phyloP scores from a whole-genome alignment of 768 basidiomycete genomes.

The Coprinellus micaceus region DNA sequence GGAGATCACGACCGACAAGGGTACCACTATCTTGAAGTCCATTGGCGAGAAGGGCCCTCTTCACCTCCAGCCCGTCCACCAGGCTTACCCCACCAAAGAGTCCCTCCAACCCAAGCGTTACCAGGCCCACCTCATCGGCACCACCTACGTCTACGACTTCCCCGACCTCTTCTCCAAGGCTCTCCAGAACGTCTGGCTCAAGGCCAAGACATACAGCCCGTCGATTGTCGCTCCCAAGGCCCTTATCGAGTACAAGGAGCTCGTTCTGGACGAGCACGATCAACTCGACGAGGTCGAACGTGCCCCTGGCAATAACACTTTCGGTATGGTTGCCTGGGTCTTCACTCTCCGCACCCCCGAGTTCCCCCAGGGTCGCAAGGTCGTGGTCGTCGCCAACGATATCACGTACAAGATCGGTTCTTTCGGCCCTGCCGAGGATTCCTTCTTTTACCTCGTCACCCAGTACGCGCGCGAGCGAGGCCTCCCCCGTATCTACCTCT shows the following conservation, averaged over 20 bases:
- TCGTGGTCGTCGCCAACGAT: constrained; percentile 93
- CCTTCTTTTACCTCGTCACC: constrained; percentile 93
- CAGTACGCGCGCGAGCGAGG: constrained; percentile 88
- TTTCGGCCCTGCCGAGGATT: constrained; percentile 93
- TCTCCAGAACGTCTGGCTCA: constrained; percentile 87
- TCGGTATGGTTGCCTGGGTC: constrained; percentile 98
- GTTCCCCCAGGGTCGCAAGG: constrained; percentile 81
- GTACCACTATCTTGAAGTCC: constrained; percentile 92
- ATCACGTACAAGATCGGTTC: constrained; percentile 99
- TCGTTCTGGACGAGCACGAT: constrained; percentile 92
- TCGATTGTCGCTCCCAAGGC: constrained; percentile 71
- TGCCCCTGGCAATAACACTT: constrained; percentile 88
- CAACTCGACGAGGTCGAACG: constrained; percentile 87
- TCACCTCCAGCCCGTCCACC: constrained; percentile 92
- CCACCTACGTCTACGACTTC: constrained; percentile 99
- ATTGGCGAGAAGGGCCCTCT: constrained; percentile 97
- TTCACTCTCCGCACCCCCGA: constrained; percentile 92
- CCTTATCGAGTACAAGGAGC: constrained; percentile 80
- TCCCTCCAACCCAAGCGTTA: constrained; percentile 98
- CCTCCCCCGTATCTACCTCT: constrained; percentile 93
- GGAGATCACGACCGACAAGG: constrained; percentile 95
- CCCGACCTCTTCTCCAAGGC: constrained; percentile 98
- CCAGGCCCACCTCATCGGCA: constrained; percentile 96
- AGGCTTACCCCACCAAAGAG: constrained; percentile 94
- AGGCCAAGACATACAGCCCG: constrained; percentile 60